A percentile compares a stretch with the other conserved stretches of the same genome.
Evolutionary conservation across 176 grass and related monocot species (phyloP).

Genomic region (Luzula sylvatica): DNA sequence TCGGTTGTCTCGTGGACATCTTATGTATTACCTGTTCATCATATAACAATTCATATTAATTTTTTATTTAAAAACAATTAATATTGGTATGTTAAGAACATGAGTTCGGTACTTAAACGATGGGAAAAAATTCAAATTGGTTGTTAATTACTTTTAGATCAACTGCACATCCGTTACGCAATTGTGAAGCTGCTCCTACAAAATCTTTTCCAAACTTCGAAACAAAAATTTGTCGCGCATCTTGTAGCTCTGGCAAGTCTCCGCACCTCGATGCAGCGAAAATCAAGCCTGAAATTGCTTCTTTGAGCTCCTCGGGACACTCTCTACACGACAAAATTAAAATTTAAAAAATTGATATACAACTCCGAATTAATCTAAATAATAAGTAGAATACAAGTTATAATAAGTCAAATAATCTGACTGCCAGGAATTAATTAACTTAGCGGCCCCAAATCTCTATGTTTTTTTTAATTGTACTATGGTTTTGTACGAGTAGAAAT

Average conservation of each 20-base stretch:
- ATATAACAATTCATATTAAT: neutral
- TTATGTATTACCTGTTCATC: slow-evolving; percentile 70
- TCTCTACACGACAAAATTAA: slow-evolving; percentile 11
- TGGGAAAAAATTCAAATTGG: too few relatives aligned
- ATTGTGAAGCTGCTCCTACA: slow-evolving; percentile 30
- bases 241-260: slow-evolving; percentile 70
- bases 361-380: too few relatives aligned
- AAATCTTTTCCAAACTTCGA: slow-evolving; percentile 66
- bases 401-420: too few relatives aligned
- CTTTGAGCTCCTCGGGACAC: slow-evolving; percentile 82
- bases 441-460: too few relatives aligned
- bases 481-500: too few relatives aligned
- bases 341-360: too few relatives aligned
- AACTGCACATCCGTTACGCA: slow-evolving; percentile 50
- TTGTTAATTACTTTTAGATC: slow-evolving; percentile 34
- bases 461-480: too few relatives aligned
- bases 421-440: too few relatives aligned
- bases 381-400: too few relatives aligned
- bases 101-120: too few relatives aligned
- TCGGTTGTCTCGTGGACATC: slow-evolving; percentile 56
- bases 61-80: neutral
- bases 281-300: slow-evolving; percentile 53
- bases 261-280: slow-evolving; percentile 61
- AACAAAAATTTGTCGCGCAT: slow-evolving; percentile 34
- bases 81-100: neutral